phyloP scores from a whole-genome alignment of 345 rosid genomes.

The Bruguiera parviflora region DNA sequence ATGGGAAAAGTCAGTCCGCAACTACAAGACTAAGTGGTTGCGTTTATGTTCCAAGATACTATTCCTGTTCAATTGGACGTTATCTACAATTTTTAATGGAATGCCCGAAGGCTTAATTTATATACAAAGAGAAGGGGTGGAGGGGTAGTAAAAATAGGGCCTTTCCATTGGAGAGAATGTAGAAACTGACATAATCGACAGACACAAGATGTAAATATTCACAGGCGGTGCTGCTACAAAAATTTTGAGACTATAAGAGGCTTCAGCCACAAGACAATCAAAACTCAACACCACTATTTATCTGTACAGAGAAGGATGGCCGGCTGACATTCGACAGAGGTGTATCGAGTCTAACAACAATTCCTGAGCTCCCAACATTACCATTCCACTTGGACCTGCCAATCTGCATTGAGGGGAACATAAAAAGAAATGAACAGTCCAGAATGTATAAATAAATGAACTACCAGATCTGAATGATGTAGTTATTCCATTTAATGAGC shows the following conservation, averaged over 20 bases:
- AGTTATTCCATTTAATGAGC: too few relatives aligned
- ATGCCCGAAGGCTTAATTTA: too few relatives aligned
- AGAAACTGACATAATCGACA: neutral
- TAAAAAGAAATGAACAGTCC: neutral
- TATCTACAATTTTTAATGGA: too few relatives aligned
- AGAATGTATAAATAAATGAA: too few relatives aligned
- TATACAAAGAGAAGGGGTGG: too few relatives aligned
- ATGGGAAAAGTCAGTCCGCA: too few relatives aligned
- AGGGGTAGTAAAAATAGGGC: too few relatives aligned
- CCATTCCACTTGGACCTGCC: slow-evolving; percentile 97
- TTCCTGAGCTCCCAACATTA: slow-evolving; percentile 71
- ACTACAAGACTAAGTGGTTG: too few relatives aligned
- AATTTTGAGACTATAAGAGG: slow-evolving; percentile 34
- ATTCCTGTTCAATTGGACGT: too few relatives aligned
- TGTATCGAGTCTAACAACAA: slow-evolving; percentile 70
- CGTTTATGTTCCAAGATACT: too few relatives aligned
- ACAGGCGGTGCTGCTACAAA: slow-evolving; percentile 15
- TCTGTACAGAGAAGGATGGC: slow-evolving; percentile 74
- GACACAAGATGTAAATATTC: slow-evolving; percentile 12
- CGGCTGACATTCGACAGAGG: slow-evolving; percentile 57
- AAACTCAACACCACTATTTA: slow-evolving; percentile 78
- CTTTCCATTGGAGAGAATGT: too few relatives aligned
- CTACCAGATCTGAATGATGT: too few relatives aligned
- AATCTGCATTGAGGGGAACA: slow-evolving; percentile 40
- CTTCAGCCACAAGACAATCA: slow-evolving; percentile 33